Evolutionary conservation across 2,329 filamentous ascomycete species (phyloP).

Genomic region (Trichoderma breve): DNA sequence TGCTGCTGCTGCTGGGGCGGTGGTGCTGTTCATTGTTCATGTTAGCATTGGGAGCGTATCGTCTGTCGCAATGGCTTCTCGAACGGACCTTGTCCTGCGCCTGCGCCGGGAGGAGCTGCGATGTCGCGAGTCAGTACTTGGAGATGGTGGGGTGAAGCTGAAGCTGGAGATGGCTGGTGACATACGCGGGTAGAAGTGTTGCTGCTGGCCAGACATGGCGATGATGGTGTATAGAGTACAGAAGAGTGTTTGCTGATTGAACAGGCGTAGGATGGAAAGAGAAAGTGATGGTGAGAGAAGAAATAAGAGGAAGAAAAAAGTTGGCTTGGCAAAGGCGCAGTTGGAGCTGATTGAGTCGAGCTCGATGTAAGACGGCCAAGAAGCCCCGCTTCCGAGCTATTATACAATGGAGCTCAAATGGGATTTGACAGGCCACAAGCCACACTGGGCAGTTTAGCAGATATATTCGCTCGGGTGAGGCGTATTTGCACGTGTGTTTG

Average conservation of each 20-base stretch:
- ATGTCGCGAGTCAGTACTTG: conserved; percentile 22
- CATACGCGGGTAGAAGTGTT: conserved; percentile 50
- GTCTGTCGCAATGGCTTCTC: background rate
- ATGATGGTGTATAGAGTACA: background rate
- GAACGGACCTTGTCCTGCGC: conserved; percentile 28
- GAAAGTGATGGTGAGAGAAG: background rate
- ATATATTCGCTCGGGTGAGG: background rate
- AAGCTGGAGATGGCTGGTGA: background rate
- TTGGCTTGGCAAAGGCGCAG: background rate
- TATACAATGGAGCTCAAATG: background rate
- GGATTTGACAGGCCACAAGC: background rate
- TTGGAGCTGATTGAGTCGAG: conserved; percentile 2
- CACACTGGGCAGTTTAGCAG: background rate
- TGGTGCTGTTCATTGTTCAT: background rate
- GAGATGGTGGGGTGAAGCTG: background rate
- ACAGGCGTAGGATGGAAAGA: background rate
- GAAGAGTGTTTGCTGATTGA: background rate
- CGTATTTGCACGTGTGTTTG: background rate
- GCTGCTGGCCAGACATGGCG: conserved; percentile 41
- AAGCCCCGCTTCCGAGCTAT: conserved; percentile 2
- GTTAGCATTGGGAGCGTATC: background rate
- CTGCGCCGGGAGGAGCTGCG: conserved; percentile 43
- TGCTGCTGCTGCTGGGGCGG: conserved; percentile 28
- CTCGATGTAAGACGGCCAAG: conserved; percentile 7
- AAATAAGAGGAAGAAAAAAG: background rate